phyloP scores from a whole-genome alignment of 495 filamentous ascomycete species.

The Penicillium coffeae region DNA sequence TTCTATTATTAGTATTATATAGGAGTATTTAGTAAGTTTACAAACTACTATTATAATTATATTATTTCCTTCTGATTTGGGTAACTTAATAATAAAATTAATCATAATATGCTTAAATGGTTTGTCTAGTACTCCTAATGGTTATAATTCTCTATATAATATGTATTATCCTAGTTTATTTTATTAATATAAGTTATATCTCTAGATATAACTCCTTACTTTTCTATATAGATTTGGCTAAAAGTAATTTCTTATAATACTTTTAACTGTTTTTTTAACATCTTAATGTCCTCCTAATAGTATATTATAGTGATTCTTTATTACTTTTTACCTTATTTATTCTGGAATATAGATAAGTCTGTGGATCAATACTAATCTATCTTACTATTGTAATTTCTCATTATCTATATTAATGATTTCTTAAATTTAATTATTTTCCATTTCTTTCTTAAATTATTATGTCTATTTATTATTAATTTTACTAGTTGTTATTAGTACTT shows the following conservation, averaged over 20 bases:
- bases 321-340: slow-evolving; percentile 2
- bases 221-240: no score
- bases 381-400: background rate
- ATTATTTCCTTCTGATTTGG: slow-evolving; percentile 1
- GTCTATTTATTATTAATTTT: slow-evolving; percentile 2
- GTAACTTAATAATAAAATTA: slow-evolving; percentile 18
- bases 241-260: no score
- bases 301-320: no score
- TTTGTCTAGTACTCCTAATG: background rate
- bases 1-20: no score
- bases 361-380: slow-evolving; percentile 10
- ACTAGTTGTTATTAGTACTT: background rate
- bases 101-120: slow-evolving; percentile 16
- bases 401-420: no score
- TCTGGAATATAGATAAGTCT: slow-evolving; percentile 6
- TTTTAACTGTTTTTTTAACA: no score
- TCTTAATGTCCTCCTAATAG: no score
- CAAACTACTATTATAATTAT: slow-evolving; percentile 9
- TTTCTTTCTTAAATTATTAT: no score
- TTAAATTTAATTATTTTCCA: no score
- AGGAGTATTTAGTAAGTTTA: no score
- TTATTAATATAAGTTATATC: slow-evolving; percentile 2
- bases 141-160: no score
- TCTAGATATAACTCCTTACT: slow-evolving; percentile 6
- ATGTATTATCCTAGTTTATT: slow-evolving; percentile 2